These are phyloP conservation scores for Nakazawaea wyomingensis DNA, from an alignment of 805 yeast genomes.

Conservation along the genomic window DNA sequence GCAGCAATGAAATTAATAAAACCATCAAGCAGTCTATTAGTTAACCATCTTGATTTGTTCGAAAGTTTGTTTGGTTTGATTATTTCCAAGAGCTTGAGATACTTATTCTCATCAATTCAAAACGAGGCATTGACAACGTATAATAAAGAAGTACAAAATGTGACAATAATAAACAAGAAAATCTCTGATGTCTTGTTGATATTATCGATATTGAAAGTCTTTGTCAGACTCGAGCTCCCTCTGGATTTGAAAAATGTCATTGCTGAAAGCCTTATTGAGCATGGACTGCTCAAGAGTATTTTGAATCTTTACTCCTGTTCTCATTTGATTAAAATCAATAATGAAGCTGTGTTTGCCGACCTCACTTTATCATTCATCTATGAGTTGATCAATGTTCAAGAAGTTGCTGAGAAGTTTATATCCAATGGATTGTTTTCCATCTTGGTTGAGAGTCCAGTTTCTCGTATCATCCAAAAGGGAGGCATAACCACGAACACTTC, in stretches of 20 bases:
- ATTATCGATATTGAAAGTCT: conserved; percentile 57
- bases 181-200: conserved; percentile 63
- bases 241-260: conserved; percentile 42
- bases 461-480: conserved; percentile 63
- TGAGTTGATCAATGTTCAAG: conserved; percentile 57
- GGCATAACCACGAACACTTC: conserved; percentile 44
- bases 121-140: conserved; percentile 41
- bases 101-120: conserved; percentile 53
- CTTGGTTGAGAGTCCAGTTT: conserved; percentile 69
- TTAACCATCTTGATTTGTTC: conserved; percentile 46
- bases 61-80: conserved; percentile 56
- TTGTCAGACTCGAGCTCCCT: conserved; percentile 46
- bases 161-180: conserved; percentile 37
- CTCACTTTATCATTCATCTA: conserved; percentile 61
- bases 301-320: conserved; percentile 65
- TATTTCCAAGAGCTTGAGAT: conserved; percentile 60
- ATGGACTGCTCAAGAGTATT: conserved; percentile 58
- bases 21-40: conserved; percentile 33
- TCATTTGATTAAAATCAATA: conserved; percentile 52
- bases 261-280: conserved; percentile 46
- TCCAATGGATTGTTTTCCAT: conserved; percentile 60
- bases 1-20: conserved; percentile 41
- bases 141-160: conserved; percentile 29
- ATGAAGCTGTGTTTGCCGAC: conserved; percentile 69
- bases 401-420: conserved; percentile 63